These are phyloP conservation scores for Lactuca saligna DNA, from an alignment of 129 eudicot species.

Conservation along the genomic window DNA sequence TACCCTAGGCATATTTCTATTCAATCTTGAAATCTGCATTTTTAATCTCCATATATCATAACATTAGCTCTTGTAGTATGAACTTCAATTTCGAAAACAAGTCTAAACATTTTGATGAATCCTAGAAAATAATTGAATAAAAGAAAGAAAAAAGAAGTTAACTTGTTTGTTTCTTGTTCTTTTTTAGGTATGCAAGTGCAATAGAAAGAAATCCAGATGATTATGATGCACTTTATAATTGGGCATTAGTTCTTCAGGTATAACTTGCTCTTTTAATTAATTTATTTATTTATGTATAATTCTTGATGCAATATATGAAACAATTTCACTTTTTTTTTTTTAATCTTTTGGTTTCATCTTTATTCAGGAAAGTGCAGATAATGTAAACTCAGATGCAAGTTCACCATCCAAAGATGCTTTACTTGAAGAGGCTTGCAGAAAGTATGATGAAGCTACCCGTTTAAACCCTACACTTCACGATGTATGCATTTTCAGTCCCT, in stretches of 20 bases:
- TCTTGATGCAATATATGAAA: slow-evolving; percentile 8
- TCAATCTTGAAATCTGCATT: slow-evolving; percentile 4
- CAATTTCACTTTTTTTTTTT: neutral
- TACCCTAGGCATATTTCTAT: slow-evolving; percentile 6
- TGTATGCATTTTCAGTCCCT: slow-evolving; percentile 31
- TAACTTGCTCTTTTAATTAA: neutral
- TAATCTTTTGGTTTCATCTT: neutral
- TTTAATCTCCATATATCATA: slow-evolving; percentile 5
- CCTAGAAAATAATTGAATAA: neutral
- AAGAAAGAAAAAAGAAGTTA: neutral
- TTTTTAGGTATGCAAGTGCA: slow-evolving; percentile 83
- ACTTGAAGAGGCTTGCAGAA: slow-evolving; percentile 97
- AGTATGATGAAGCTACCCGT: slow-evolving; percentile 86
- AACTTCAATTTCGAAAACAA: slow-evolving; percentile 1
- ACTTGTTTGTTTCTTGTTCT: neutral
- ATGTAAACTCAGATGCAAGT: slow-evolving; percentile 74
- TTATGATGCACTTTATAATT: slow-evolving; percentile 93
- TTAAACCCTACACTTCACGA: slow-evolving; percentile 95
- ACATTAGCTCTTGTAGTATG: slow-evolving; percentile 10
- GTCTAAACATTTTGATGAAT: neutral
- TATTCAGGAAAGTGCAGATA: slow-evolving; percentile 94
- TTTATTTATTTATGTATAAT: neutral
- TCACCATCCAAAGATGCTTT: slow-evolving; percentile 94
- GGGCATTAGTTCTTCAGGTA: slow-evolving; percentile 97
- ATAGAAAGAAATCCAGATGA: slow-evolving; percentile 88